Base-by-base conservation (phyloP, 345 rosid genomes). In the Odontarrhena argentea region DNA sequence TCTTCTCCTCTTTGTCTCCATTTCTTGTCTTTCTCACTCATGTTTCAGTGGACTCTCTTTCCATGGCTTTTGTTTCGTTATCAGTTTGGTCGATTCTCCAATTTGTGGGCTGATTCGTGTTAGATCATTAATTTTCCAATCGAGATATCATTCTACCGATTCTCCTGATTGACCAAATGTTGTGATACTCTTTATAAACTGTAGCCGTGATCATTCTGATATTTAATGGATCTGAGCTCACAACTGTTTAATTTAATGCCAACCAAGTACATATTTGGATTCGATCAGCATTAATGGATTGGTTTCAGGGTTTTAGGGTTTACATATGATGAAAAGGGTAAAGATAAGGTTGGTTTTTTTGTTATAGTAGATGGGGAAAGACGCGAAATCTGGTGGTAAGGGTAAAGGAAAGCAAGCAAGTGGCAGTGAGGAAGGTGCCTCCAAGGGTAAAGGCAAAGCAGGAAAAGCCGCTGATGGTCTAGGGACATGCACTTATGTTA, bases 401-500 rank as follows among this genome's bases (percentile, higher is more conserved):
- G 97, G 97, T 40, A 93, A 93, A 56, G 97, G 88, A 58, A 93
- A 93, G 81, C 88, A 85, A 68, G 80, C 89, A 2, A 91, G 80
- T 32, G 87, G 86, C 14, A 77, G 88, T 62, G 97, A 88, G 44
- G 97, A 86, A 51, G 66, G 57, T 25, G 66, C 79, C 72, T 71
- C 98, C 11, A 89, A 90, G 84, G 99, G 99, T 12, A 93, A 93
- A 83, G 99, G 99, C 38, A 93, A 93, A 82, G 75, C 80, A 9
- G 92, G 95, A 36, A 93, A 93, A 78, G 82, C 86, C 18, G 79
- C 85, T 2, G 96, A 93, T 74, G 97, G 96, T 45, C 97, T 90
- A 3, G 95, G 98, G 28, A 93, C 98, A 28, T 93, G 99, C 83
- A 93, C 99, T 15, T 90, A 90, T 63, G 96, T 93, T 55, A 93